Percentiles rank a stretch among this genome's conserved stretches.
phyloP scores from a whole-genome alignment of 176 grass and related monocot genomes.

The Carex kokanica region DNA sequence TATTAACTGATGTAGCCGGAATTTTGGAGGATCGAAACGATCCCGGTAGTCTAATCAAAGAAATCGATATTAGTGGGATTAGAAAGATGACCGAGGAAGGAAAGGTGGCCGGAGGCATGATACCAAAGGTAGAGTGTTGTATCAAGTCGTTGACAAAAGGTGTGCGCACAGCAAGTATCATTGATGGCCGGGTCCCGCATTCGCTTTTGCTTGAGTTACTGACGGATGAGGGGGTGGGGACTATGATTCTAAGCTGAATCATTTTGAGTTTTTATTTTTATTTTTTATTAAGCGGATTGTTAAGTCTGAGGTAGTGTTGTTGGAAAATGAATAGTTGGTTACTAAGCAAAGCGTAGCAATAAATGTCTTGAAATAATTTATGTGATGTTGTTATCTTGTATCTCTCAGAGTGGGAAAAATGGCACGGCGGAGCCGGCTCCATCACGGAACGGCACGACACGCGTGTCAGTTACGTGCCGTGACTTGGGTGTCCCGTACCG shows the following conservation, averaged over 20 bases:
- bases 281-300: too few species aligned
- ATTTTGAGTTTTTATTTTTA: too few species aligned
- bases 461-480: too few species aligned
- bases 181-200: constrained; percentile 70
- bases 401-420: too few species aligned
- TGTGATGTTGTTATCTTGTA: too few species aligned
- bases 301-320: too few species aligned
- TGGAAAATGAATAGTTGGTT: too few species aligned
- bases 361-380: too few species aligned
- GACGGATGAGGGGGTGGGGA: constrained; percentile 76
- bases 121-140: constrained; percentile 85
- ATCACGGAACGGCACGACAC: too few species aligned
- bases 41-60: constrained; percentile 52
- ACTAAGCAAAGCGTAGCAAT: too few species aligned
- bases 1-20: constrained; percentile 67
- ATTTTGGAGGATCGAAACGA: constrained; percentile 63
- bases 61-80: constrained; percentile 59
- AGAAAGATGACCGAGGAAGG: constrained; percentile 59
- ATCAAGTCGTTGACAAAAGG: constrained; percentile 62
- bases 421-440: too few species aligned
- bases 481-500: too few species aligned
- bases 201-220: constrained; percentile 80
- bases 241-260: constrained; percentile 70
- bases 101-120: constrained; percentile 86
- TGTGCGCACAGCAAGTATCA: constrained; percentile 67